These are phyloP conservation scores for Cercospora nicotianae DNA, from an alignment of 2,329 filamentous ascomycete genomes.

Conservation along the genomic window DNA sequence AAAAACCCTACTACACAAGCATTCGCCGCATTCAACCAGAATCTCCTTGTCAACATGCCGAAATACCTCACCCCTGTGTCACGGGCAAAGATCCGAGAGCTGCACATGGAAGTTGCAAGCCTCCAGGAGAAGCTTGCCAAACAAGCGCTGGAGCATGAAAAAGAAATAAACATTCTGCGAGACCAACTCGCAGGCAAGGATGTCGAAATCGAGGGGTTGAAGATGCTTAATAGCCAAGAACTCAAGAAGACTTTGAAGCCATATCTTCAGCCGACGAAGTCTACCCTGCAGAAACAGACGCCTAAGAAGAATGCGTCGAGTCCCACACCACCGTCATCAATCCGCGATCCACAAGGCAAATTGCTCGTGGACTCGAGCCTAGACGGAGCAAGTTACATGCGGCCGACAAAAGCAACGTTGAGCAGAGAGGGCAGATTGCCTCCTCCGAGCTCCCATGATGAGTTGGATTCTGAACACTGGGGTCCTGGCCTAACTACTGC, in stretches of 20 bases:
- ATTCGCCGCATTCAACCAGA: neutral
- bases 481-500: no score
- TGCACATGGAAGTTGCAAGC: neutral
- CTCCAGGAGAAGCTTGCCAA: neutral
- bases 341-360: neutral
- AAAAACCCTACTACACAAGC: neutral
- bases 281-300: neutral
- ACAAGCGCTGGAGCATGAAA: neutral
- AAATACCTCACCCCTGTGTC: neutral
- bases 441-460: neutral
- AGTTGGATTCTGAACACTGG: no score
- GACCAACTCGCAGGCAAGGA: neutral
- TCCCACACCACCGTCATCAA: no score
- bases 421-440: neutral
- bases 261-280: neutral
- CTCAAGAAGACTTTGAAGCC: neutral
- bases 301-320: neutral
- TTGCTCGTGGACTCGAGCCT: neutral
- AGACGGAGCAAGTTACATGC: neutral
- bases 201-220: neutral
- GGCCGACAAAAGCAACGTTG: neutral
- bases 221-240: fast-evolving
- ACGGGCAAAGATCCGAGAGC: neutral
- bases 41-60: neutral
- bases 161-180: neutral